phyloP scores from a whole-genome alignment of 2,329 filamentous ascomycete genomes.

The Aspergillus hiratsukae region DNA sequence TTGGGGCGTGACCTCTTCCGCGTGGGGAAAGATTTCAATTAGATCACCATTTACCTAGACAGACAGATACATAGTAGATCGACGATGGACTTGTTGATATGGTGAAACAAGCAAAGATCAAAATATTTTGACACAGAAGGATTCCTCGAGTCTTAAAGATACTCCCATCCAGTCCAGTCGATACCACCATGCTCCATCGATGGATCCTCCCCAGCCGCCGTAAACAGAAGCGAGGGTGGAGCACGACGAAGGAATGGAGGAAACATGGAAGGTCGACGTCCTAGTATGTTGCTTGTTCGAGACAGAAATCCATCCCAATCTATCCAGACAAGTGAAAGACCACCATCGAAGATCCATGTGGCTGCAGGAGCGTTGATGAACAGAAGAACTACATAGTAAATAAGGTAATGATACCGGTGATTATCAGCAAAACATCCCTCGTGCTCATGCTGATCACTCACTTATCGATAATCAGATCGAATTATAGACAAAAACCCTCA shows the following conservation, averaged over 20 bases:
- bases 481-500: no score
- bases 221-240: slow-evolving; percentile 13
- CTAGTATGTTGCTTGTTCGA: neutral
- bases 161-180: neutral
- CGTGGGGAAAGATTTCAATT: neutral
- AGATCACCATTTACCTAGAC: neutral
- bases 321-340: neutral
- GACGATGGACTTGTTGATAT: neutral
- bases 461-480: neutral
- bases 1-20: slow-evolving; percentile 2
- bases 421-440: neutral
- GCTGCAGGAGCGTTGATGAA: neutral
- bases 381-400: neutral
- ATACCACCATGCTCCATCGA: neutral
- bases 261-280: neutral
- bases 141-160: neutral
- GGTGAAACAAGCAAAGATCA: neutral
- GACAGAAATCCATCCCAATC: neutral
- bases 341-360: no score
- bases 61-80: neutral
- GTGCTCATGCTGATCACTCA: neutral
- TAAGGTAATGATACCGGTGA: neutral
- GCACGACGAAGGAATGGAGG: neutral
- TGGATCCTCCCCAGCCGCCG: slow-evolving; percentile 4
- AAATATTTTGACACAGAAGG: neutral